Conservation (phyloP, 1,284 basidiomycete genomes). For the Cutaneotrichosporon spelunceum region DNA sequence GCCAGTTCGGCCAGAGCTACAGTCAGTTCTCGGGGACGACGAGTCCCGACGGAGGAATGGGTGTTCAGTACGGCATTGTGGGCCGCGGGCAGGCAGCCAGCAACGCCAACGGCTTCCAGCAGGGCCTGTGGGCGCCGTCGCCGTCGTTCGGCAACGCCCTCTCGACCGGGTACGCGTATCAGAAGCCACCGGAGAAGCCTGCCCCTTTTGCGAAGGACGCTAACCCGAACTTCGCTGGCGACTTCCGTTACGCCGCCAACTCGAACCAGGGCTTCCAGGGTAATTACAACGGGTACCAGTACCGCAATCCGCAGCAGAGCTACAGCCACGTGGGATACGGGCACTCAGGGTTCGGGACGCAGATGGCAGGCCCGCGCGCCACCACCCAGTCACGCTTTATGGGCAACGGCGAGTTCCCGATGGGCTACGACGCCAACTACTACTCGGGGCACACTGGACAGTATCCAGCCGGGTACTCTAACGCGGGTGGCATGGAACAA, state of each 20-base stretch:
- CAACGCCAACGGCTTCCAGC: conserved; percentile 28
- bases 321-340: conserved; percentile 17
- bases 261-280: conserved; percentile 10
- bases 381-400: conserved; percentile 5
- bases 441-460: background rate
- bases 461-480: background rate
- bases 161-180: conserved; percentile 30
- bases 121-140: conserved; percentile 40
- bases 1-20: conserved; percentile 18
- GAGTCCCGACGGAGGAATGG: conserved; percentile 23
- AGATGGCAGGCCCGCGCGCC: conserved; percentile 18
- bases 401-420: conserved; percentile 1
- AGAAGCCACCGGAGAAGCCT: conserved; percentile 16
- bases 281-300: conserved; percentile 16
- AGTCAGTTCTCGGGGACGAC: conserved; percentile 21
- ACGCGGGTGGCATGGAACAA: background rate
- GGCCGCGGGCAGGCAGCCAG: conserved; percentile 15
- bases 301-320: conserved; percentile 11
- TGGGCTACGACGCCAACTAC: background rate
- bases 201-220: conserved; percentile 17
- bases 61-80: conserved; percentile 26
- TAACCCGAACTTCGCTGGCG: background rate
- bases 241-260: conserved; percentile 13
- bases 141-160: conserved; percentile 37
- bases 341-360: conserved; percentile 22